phyloP scores from a whole-genome alignment of 2,329 filamentous ascomycete species.

The Eurotiales sp. region DNA sequence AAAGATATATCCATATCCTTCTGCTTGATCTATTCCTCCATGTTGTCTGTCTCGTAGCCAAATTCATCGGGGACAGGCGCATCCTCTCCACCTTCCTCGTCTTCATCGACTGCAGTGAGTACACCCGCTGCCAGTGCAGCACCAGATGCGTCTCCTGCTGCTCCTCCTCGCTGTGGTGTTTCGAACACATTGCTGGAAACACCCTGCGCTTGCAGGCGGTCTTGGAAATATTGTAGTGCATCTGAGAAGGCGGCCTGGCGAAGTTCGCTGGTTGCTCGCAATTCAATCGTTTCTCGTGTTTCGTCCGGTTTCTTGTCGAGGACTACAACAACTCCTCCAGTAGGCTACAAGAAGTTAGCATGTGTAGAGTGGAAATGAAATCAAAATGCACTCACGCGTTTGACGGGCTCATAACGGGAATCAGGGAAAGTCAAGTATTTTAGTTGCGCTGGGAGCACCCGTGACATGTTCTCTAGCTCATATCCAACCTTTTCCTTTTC shows the following conservation, averaged over 20 bases:
- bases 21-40: conserved; percentile 30
- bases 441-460: conserved; percentile 85
- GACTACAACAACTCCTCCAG: conserved; percentile 88
- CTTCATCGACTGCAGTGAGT: conserved; percentile 80
- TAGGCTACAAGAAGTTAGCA: conserved; percentile 63
- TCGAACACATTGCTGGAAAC: conserved; percentile 31
- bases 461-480: conserved; percentile 94
- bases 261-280: conserved; percentile 77
- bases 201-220: conserved; percentile 40
- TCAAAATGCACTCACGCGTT: conserved; percentile 62
- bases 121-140: conserved; percentile 74
- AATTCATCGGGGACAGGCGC: conserved; percentile 47
- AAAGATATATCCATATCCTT: conserved; percentile 2
- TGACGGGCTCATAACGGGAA: conserved; percentile 88
- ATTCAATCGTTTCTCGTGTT: conserved; percentile 75
- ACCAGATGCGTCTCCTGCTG: conserved; percentile 36
- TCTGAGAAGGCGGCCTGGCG: conserved; percentile 42
- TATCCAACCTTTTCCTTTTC: conserved; percentile 98
- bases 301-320: conserved; percentile 77
- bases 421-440: conserved; percentile 93
- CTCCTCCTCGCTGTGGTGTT: conserved; percentile 29
- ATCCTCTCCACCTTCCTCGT: conserved; percentile 47
- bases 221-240: conserved; percentile 33
- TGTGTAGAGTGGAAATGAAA: background rate
- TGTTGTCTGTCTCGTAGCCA: conserved; percentile 43